Evolutionary conservation across 768 basidiomycete genomes (phyloP).

Genomic region (Asterophora parasitica): DNA sequence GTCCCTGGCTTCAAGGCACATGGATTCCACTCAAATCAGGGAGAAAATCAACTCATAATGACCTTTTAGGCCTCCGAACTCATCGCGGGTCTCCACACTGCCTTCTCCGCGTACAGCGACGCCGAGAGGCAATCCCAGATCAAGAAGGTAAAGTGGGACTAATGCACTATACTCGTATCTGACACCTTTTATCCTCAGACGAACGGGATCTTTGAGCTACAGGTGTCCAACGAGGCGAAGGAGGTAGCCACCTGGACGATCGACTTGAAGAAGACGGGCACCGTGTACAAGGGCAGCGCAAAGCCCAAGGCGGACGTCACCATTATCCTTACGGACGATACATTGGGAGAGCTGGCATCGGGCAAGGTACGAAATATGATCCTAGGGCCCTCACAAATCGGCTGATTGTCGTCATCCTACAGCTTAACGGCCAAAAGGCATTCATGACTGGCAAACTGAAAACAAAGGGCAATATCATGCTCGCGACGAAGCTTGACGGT

Average conservation of each 20-base stretch:
- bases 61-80: slow-evolving; percentile 58
- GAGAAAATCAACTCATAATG: not conserved
- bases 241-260: slow-evolving; percentile 84
- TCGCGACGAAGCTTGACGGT: slow-evolving; percentile 84
- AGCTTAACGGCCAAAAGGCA: slow-evolving; percentile 90
- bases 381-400: not conserved
- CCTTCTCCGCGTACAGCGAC: slow-evolving; percentile 51
- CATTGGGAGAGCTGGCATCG: slow-evolving; percentile 62
- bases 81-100: slow-evolving; percentile 45
- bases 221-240: slow-evolving; percentile 68
- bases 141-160: slow-evolving; percentile 53
- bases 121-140: slow-evolving; percentile 63
- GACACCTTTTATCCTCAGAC: slow-evolving; percentile 39
- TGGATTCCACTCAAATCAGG: not conserved
- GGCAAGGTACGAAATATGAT: slow-evolving; percentile 50
- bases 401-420: not conserved
- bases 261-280: slow-evolving; percentile 83
- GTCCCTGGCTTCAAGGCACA: slow-evolving; percentile 68
- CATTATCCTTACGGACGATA: slow-evolving; percentile 73
- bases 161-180: not conserved
- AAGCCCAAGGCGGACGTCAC: slow-evolving; percentile 80
- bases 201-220: slow-evolving; percentile 84
- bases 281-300: slow-evolving; percentile 68
- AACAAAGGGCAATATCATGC: slow-evolving; percentile 90
- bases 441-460: slow-evolving; percentile 96